Conservation (phyloP, 805 yeast genomes). For the Yamadazyma kitorensis region DNA sequence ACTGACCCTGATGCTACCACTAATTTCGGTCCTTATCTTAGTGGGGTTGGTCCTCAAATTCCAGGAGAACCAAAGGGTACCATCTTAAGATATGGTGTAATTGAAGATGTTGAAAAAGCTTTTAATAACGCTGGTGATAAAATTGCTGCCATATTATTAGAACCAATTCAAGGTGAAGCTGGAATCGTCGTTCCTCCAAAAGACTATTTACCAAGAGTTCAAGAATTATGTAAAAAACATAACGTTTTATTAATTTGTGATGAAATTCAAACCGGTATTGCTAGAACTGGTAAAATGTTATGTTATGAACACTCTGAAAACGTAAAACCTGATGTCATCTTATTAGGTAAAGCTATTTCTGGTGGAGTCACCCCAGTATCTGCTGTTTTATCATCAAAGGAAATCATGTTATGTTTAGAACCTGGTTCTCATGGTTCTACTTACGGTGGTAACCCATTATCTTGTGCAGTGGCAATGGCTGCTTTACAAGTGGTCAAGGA, state of each 20-base stretch:
- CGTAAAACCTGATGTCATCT: constrained; percentile 84
- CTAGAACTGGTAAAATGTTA: constrained; percentile 92
- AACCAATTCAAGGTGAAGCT: constrained; percentile 98
- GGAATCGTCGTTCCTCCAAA: constrained; percentile 93
- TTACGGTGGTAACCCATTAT: constrained; percentile 96
- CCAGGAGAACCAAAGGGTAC: constrained; percentile 67
- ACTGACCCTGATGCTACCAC: constrained; percentile 92
- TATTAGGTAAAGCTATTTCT: constrained; percentile 91
- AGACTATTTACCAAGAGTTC: constrained; percentile 73
- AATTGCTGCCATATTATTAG: constrained; percentile 86
- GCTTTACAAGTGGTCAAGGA: constrained; percentile 88
- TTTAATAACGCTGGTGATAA: constrained; percentile 80
- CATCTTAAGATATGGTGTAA: constrained; percentile 74
- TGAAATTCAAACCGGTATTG: constrained; percentile 97
- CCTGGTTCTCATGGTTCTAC: constrained; percentile 99
- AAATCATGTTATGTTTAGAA: constrained; percentile 82
- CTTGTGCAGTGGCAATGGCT: constrained; percentile 89
- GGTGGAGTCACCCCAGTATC: constrained; percentile 95
- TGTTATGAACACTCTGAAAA: constrained; percentile 80
- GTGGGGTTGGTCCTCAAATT: constrained; percentile 77
- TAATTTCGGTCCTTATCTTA: constrained; percentile 85
- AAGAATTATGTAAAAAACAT: constrained; percentile 72
- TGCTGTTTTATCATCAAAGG: constrained; percentile 85
- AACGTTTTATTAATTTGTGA: constrained; percentile 90
- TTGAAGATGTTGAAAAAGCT: constrained; percentile 84